These are phyloP conservation scores for Oryza officinalis DNA, from an alignment of 176 grass and related monocot species.

Conservation along the genomic window DNA sequence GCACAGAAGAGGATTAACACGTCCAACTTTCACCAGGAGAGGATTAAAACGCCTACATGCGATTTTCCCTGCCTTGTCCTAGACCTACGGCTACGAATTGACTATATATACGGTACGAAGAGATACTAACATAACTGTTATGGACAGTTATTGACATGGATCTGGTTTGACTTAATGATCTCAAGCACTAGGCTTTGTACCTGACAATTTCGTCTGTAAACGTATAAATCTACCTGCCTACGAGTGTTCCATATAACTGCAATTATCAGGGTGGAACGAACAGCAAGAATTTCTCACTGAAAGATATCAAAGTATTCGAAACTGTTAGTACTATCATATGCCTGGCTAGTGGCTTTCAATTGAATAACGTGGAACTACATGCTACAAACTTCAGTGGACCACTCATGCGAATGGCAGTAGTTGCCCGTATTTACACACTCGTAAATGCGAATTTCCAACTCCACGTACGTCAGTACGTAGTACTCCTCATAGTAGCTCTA, in stretches of 20 bases:
- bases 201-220: neutral
- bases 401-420: neutral
- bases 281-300: neutral
- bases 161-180: neutral
- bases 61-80: neutral
- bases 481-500: neutral
- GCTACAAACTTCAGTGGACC: neutral
- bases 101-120: neutral
- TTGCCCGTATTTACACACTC: neutral
- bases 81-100: neutral
- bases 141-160: neutral
- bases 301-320: neutral
- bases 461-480: neutral
- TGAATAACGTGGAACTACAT: constrained; percentile 13
- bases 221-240: neutral
- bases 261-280: neutral
- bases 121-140: neutral
- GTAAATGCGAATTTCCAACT: constrained; percentile 13
- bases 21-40: neutral
- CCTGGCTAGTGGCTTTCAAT: neutral
- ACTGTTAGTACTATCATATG: neutral
- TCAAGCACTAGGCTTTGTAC: neutral
- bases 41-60: neutral
- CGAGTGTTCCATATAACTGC: neutral
- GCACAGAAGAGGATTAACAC: neutral